A percentile compares a stretch with the other conserved stretches of the same genome.
Conservation (phyloP, 352 stramenopile species). For the Blastocystis sp. region DNA sequence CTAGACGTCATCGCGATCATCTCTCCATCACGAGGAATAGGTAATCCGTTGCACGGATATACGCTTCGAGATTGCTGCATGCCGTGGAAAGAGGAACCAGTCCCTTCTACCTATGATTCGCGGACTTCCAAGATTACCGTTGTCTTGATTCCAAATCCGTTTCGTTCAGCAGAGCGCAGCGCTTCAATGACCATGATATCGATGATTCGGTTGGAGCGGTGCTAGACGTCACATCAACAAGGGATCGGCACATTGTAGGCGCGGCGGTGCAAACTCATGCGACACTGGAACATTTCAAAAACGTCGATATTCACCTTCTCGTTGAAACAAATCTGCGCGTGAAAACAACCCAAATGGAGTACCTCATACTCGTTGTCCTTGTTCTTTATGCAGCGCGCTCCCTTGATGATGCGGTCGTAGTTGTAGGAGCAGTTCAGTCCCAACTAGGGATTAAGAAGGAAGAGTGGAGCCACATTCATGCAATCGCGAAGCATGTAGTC, state of each 20-base stretch:
- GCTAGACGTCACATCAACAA: not conserved
- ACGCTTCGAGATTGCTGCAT: slow-evolving; percentile 15
- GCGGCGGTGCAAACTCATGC: slow-evolving; percentile 44
- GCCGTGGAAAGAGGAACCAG: slow-evolving; percentile 28
- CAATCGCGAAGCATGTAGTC: slow-evolving; percentile 72
- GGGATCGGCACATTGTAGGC: slow-evolving; percentile 26
- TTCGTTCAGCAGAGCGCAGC: slow-evolving; percentile 19
- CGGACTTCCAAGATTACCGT: not conserved
- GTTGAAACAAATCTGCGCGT: slow-evolving; percentile 65
- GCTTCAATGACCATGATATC: slow-evolving; percentile 71
- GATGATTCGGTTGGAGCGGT: slow-evolving; percentile 48
- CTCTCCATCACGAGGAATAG: slow-evolving; percentile 2
- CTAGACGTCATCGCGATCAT: not conserved
- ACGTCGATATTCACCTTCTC: slow-evolving; percentile 61
- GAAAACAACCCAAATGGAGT: not conserved
- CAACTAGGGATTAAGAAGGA: not conserved
- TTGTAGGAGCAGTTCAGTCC: slow-evolving; percentile 66
- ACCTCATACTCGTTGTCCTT: slow-evolving; percentile 16
- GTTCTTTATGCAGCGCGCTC: slow-evolving; percentile 29
- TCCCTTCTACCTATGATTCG: slow-evolving; percentile 9
- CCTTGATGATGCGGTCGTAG: slow-evolving; percentile 56
- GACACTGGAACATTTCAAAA: slow-evolving; percentile 66
- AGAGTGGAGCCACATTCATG: slow-evolving; percentile 12
- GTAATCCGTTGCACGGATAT: slow-evolving; percentile 68
- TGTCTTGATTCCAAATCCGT: slow-evolving; percentile 48